Evolutionary conservation across 345 rosid species (phyloP).

Genomic region (Leavenworthia alabamica): DNA sequence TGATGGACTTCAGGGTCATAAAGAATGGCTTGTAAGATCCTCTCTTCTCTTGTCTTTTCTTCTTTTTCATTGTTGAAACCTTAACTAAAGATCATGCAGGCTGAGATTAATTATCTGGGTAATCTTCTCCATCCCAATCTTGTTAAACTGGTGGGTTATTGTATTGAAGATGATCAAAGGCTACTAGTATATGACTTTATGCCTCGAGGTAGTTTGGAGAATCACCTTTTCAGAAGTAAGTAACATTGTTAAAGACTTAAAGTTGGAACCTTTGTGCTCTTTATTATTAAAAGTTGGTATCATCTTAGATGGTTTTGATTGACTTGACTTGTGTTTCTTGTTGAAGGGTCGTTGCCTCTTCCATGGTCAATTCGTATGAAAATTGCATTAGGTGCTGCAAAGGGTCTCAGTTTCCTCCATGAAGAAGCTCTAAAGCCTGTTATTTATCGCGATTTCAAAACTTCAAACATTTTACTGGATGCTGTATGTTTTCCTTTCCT

Average conservation of each 20-base stretch:
- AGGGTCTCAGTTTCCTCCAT: slow-evolving; percentile 95
- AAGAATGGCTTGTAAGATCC: slow-evolving; percentile 90
- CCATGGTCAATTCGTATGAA: slow-evolving; percentile 97
- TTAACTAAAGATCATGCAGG: too few species aligned
- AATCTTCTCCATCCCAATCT: slow-evolving; percentile 55
- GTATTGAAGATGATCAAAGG: slow-evolving; percentile 63
- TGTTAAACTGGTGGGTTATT: slow-evolving; percentile 52
- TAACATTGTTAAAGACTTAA: too few species aligned
- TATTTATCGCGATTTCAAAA: slow-evolving; percentile 94
- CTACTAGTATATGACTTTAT: slow-evolving; percentile 58
- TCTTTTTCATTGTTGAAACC: background rate
- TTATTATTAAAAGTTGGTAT: background rate
- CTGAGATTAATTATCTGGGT: slow-evolving; percentile 65
- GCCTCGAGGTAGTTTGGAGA: slow-evolving; percentile 71
- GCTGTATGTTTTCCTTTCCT: slow-evolving; percentile 45
- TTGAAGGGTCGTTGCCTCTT: slow-evolving; percentile 87
- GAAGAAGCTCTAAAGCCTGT: slow-evolving; percentile 95
- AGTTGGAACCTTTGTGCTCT: too few species aligned
- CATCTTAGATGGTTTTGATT: background rate
- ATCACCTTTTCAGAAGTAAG: slow-evolving; percentile 60
- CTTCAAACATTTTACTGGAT: slow-evolving; percentile 88
- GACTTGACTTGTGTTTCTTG: background rate
- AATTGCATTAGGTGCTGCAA: slow-evolving; percentile 92
- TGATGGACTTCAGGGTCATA: slow-evolving; percentile 98
- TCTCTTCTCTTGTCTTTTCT: background rate